phyloP scores from a whole-genome alignment of 495 filamentous ascomycete species.

The Pyrenopolyporus hunteri region DNA sequence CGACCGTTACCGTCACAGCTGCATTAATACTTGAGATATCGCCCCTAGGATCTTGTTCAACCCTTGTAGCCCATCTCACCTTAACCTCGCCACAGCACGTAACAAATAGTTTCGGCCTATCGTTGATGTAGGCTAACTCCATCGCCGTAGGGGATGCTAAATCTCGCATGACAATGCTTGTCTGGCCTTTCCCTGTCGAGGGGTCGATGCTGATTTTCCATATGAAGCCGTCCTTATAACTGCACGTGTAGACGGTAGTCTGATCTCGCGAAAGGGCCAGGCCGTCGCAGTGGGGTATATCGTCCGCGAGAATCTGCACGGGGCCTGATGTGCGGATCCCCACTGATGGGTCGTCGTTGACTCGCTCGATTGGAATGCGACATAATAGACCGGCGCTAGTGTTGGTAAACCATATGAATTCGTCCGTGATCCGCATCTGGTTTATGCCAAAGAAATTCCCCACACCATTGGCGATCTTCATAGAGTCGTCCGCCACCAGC shows the following conservation, averaged over 20 bases:
- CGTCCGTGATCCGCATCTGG: constrained; percentile 29
- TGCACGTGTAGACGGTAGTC: constrained; percentile 37
- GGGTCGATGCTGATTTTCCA: constrained; percentile 38
- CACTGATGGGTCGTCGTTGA: constrained; percentile 21
- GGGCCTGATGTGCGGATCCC: constrained; percentile 33
- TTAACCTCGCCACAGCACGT: constrained; percentile 43
- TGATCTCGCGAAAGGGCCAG: constrained; percentile 35
- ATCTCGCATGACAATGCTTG: constrained; percentile 29
- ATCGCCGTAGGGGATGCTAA: constrained; percentile 39
- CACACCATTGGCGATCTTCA: constrained; percentile 26
- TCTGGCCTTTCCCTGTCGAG: constrained; percentile 23
- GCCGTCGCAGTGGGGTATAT: constrained; percentile 39
- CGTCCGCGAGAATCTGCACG: constrained; percentile 28
- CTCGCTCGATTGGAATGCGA: constrained; percentile 38
- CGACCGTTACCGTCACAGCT: constrained; percentile 36
- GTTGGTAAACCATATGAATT: constrained; percentile 41
- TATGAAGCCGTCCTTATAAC: constrained; percentile 38
- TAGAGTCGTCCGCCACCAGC: constrained; percentile 32
- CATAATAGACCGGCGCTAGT: constrained; percentile 37
- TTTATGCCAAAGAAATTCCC: constrained; percentile 39
- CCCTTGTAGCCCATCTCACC: constrained; percentile 36
- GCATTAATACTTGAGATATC: constrained; percentile 38
- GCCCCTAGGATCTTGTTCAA: constrained; percentile 38
- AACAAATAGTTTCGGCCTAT: constrained; percentile 34
- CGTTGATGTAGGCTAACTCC: constrained; percentile 30